These are phyloP conservation scores for Cucurbita argyrosperma DNA, from an alignment of 306 rosid genomes.

Conservation along the genomic window DNA sequence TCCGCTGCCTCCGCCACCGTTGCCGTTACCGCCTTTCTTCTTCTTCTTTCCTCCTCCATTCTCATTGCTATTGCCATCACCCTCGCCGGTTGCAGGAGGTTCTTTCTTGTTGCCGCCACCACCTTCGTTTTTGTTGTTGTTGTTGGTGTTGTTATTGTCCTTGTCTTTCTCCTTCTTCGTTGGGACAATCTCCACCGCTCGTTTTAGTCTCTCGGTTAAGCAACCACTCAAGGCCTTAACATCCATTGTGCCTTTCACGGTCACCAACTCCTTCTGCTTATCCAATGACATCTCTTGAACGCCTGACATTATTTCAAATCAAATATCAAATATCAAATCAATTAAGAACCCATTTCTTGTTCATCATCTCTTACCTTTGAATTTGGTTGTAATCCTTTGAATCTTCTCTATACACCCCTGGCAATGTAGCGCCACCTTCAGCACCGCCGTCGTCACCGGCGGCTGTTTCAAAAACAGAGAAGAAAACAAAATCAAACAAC, in stretches of 20 bases:
- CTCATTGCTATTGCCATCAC: background rate
- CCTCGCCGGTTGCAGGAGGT: background rate
- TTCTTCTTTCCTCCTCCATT: constrained; percentile 7
- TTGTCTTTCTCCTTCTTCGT: constrained; percentile 41
- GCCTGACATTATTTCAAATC: constrained; percentile 17
- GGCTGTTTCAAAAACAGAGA: constrained; percentile 15
- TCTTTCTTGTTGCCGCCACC: constrained; percentile 14
- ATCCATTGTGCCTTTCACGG: constrained; percentile 56
- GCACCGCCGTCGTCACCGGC: constrained; percentile 42
- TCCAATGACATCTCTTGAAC: constrained; percentile 28
- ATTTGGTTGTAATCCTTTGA: constrained; percentile 18
- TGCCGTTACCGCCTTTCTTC: background rate
- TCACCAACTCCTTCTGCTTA: constrained; percentile 38
- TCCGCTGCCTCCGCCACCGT: background rate
- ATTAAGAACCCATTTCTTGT: background rate
- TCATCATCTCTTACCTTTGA: constrained; percentile 25
- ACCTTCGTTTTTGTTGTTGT: background rate
- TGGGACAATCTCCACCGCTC: constrained; percentile 46
- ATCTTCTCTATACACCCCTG: constrained; percentile 53
- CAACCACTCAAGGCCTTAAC: constrained; percentile 27
- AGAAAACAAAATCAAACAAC: background rate
- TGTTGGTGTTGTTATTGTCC: background rate
- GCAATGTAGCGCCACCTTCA: constrained; percentile 52
- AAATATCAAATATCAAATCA: too few species aligned
- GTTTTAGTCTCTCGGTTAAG: constrained; percentile 32